Conservation (phyloP, 208 protist genomes). For the Trypanosoma grayi region DNA sequence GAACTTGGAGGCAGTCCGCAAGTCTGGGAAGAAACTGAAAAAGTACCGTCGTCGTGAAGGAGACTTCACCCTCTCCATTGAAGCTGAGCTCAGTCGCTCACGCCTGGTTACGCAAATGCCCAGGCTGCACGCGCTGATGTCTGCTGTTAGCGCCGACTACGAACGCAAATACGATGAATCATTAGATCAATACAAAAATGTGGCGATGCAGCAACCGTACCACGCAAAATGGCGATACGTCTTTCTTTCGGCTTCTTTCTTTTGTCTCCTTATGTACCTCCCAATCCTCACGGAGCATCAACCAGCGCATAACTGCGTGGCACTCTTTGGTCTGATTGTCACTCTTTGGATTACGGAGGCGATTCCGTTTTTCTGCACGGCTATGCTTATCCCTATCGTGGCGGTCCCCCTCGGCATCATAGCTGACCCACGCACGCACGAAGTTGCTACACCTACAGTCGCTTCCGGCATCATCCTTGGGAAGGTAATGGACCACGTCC, state of each 20-base stretch:
- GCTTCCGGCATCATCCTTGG: constrained; percentile 80
- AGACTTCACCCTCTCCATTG: constrained; percentile 71
- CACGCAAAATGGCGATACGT: constrained; percentile 78
- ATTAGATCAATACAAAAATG: constrained; percentile 77
- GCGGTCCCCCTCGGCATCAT: constrained; percentile 84
- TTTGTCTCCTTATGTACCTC: constrained; percentile 52
- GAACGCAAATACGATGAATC: constrained; percentile 85
- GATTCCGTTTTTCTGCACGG: constrained; percentile 90
- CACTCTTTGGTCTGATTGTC: constrained; percentile 83
- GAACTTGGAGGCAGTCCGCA: constrained; percentile 85
- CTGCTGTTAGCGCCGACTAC: constrained; percentile 66
- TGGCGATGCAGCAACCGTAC: constrained; percentile 69
- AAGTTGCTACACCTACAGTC: constrained; percentile 49
- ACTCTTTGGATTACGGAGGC: constrained; percentile 92
- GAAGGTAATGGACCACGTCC: constrained; percentile 87
- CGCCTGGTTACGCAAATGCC: constrained; percentile 70
- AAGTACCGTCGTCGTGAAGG: constrained; percentile 75
- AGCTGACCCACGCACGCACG: constrained; percentile 46
- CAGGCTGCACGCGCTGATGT: constrained; percentile 61
- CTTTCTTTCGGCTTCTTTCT: constrained; percentile 67
- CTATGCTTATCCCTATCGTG: constrained; percentile 90
- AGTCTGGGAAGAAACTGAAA: constrained; percentile 85
- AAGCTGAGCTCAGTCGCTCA: constrained; percentile 73
- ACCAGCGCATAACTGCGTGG: constrained; percentile 88
- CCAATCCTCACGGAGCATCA: constrained; percentile 64